Base-by-base conservation (phyloP, 73 alveolate genomes). In the Blepharisma japonicum region DNA sequence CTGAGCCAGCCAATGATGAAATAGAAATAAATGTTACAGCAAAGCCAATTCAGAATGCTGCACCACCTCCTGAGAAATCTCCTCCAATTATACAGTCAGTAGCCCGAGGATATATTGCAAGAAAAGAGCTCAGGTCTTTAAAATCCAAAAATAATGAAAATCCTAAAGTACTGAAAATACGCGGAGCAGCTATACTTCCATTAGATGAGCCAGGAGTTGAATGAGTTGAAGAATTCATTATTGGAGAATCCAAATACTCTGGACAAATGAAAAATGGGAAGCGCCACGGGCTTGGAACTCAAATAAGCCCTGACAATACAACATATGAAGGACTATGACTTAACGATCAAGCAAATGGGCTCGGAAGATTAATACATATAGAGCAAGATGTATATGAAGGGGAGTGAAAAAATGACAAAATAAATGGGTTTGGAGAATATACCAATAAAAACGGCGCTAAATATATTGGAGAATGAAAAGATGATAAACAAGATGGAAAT, bases 321-420 rank as follows among this genome's bases (percentile, higher is more conserved):
- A 21, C 78, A 18, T 86, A 86, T 47, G 93, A 82, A 46, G 93
- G 93, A 6, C 45, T 76, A 14, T 86, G 93, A 87, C 3, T 9
- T 14, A 81, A 82, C 55, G 89, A 82, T 77, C 72, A 86, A 54
- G 93, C 93, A 25, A 81, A 87, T 61, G 97, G 97, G 11, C 45
- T 55, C 47, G 97, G 97, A 23, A 89, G 82, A 77, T 81, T 91
- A 39, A 55, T 84, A n/a, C 97, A 91, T 74, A 91, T 92, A 11
- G 95, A 89, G 68, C 95, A 95, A 6, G 97, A 91, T 56, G 77
- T 91, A 0, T 91, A 91, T 83, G 97, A 91, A 56, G 97, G 97
- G 6, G 94, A 89, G 46, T 91, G 97, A 94, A 68, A 56, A 56
- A 87, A 91, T 66, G 97, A 91, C 77, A 91, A 85, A 71, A 95